These are phyloP conservation scores for Podila epigama DNA, from an alignment of 192 early-diverging fungal species.

Conservation along the genomic window DNA sequence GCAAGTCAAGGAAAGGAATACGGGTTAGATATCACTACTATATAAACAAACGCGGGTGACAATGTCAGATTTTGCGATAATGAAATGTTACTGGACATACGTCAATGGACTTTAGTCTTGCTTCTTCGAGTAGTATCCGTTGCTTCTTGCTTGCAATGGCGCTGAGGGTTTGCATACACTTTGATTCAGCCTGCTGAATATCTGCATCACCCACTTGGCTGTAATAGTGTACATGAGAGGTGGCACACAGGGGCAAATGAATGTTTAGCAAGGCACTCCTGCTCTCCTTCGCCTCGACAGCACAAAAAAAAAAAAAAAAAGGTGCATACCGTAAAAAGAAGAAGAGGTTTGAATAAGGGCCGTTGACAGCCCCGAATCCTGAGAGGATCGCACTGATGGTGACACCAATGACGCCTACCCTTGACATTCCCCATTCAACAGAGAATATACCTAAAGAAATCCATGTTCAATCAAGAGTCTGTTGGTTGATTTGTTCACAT, in stretches of 20 bases:
- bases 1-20: too few relatives aligned
- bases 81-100: background rate
- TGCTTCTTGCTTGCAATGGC: slow-evolving; percentile 74
- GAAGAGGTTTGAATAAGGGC: slow-evolving; percentile 85
- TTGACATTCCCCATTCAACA: slow-evolving; percentile 78
- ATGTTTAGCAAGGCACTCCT: slow-evolving; percentile 2
- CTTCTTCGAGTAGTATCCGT: slow-evolving; percentile 52
- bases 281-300: too few relatives aligned
- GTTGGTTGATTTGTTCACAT: slow-evolving; percentile 4
- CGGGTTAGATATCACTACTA: too few relatives aligned
- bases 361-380: slow-evolving; percentile 94
- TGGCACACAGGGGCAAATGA: too few relatives aligned
- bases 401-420: slow-evolving; percentile 90
- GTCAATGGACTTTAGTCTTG: slow-evolving; percentile 12
- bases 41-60: too few relatives aligned
- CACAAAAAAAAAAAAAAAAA: background rate
- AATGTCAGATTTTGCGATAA: too few relatives aligned
- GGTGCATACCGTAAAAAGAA: slow-evolving; percentile 77
- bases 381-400: slow-evolving; percentile 93
- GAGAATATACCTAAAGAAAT: slow-evolving; percentile 42
- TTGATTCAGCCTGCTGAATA: slow-evolving; percentile 67
- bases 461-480: background rate
- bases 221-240: background rate
- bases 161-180: slow-evolving; percentile 71
- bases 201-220: slow-evolving; percentile 58